phyloP scores from a whole-genome alignment of 768 basidiomycete species.

The Termitomyces sp. region DNA sequence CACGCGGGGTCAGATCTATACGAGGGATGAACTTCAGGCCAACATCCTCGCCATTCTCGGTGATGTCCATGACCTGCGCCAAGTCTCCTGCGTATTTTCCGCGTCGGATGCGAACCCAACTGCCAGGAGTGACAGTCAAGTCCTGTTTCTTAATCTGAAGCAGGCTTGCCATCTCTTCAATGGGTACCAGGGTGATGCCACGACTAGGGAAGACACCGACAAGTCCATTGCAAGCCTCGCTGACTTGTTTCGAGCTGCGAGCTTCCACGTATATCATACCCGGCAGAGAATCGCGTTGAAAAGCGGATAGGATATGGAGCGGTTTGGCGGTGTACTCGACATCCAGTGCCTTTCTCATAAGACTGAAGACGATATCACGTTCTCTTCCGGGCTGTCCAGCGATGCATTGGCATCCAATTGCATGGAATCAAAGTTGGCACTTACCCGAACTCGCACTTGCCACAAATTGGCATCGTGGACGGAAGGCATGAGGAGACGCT shows the following conservation, averaged over 20 bases:
- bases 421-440: conserved; percentile 16
- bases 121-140: conserved; percentile 75
- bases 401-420: not conserved
- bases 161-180: conserved; percentile 96
- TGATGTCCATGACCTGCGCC: conserved; percentile 92
- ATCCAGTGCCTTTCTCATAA: conserved; percentile 91
- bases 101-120: conserved; percentile 93
- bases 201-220: conserved; percentile 88
- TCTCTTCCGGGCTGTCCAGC: conserved; percentile 77
- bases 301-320: conserved; percentile 87
- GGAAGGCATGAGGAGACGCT: conserved; percentile 92
- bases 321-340: conserved; percentile 75
- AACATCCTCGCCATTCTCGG: conserved; percentile 90
- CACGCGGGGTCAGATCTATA: conserved; percentile 91
- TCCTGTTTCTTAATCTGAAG: conserved; percentile 96
- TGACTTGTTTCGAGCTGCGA: conserved; percentile 80
- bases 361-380: conserved; percentile 88
- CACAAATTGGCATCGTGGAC: conserved; percentile 95
- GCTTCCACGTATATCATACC: conserved; percentile 99
- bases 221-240: conserved; percentile 81
- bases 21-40: conserved; percentile 95
- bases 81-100: conserved; percentile 94
- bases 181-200: conserved; percentile 83
- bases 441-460: conserved; percentile 91
- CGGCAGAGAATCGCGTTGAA: conserved; percentile 91